Percentiles rank a stretch among this genome's conserved stretches.
These are phyloP conservation scores for Larix sibirica DNA, from an alignment of 83 land plant genomes.

Conservation along the genomic window DNA sequence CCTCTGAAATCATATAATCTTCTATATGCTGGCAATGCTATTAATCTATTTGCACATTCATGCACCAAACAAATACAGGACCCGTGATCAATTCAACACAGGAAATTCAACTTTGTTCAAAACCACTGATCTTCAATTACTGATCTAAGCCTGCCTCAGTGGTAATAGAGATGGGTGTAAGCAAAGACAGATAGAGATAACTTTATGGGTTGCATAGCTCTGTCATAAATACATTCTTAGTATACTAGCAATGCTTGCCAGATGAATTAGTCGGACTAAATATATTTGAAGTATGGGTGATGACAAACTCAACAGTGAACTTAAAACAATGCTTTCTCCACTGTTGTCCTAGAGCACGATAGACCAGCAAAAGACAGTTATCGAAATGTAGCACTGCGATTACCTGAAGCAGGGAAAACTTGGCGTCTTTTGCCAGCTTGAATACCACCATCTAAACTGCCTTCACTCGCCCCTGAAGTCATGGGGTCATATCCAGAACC, in stretches of 20 bases:
- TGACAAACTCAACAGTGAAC: background rate
- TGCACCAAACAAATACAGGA: background rate
- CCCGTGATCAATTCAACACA: background rate
- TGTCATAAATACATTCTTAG: background rate
- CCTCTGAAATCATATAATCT: background rate
- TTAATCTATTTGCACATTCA: background rate
- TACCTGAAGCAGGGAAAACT: slow-evolving; percentile 64
- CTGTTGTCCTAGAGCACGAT: background rate
- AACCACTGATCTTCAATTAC: background rate
- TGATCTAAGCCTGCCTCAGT: background rate
- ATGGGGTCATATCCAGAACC: slow-evolving; percentile 6
- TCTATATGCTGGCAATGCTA: background rate
- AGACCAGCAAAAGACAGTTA: background rate
- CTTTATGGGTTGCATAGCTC: background rate
- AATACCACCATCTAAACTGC: slow-evolving; percentile 14
- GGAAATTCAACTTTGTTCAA: background rate
- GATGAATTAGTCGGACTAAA: background rate
- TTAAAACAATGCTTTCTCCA: background rate
- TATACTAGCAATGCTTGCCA: background rate
- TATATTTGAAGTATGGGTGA: background rate
- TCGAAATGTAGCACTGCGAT: slow-evolving; percentile 53
- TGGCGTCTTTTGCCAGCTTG: slow-evolving; percentile 48
- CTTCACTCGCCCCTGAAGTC: slow-evolving; percentile 8
- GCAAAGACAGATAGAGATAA: background rate
- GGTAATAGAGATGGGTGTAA: background rate